Evolutionary conservation across 768 basidiomycete species (phyloP).

Genomic region (Tricholomella constricta): DNA sequence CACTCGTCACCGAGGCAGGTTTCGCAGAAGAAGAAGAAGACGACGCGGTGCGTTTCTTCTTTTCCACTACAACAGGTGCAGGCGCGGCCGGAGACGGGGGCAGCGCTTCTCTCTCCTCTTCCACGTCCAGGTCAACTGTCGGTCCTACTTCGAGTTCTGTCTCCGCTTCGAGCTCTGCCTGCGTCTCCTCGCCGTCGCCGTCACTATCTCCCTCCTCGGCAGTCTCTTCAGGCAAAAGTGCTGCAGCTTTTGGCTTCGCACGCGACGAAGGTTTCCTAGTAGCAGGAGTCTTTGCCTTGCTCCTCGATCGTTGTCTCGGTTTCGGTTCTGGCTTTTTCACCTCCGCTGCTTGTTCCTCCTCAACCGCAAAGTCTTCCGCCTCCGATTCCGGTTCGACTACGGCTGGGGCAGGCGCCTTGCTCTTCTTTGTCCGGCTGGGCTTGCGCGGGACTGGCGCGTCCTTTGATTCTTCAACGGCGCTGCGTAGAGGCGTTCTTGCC

Average conservation of each 20-base stretch:
- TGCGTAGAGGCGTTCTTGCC: no score
- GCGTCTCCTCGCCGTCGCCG: no score
- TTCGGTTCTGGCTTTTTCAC: slow-evolving; percentile 10
- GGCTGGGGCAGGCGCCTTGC: background rate
- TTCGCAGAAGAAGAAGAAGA: no score
- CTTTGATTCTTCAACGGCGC: background rate
- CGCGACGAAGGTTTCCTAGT: slow-evolving; percentile 18
- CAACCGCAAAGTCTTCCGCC: slow-evolving; percentile 16
- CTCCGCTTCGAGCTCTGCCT: no score
- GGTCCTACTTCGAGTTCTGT: no score
- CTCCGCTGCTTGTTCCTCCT: slow-evolving; percentile 14
- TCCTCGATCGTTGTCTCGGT: slow-evolving; percentile 8
- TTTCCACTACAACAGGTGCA: background rate
- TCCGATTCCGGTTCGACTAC: slow-evolving; percentile 11
- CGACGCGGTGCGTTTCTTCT: background rate
- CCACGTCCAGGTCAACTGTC: no score
- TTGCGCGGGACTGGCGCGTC: slow-evolving; percentile 2
- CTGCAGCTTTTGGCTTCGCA: slow-evolving; percentile 21
- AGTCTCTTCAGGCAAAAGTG: slow-evolving; percentile 11
- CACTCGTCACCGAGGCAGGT: slow-evolving; percentile 1
- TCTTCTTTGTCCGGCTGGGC: slow-evolving; percentile 10
- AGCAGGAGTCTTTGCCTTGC: slow-evolving; percentile 11
- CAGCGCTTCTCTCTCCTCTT: no score
- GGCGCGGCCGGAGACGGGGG: no score
- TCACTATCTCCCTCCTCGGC: slow-evolving; percentile 25